These are phyloP conservation scores for Asterionellopsis glacialis DNA, from an alignment of 108 stramenopile species.

Conservation along the genomic window DNA sequence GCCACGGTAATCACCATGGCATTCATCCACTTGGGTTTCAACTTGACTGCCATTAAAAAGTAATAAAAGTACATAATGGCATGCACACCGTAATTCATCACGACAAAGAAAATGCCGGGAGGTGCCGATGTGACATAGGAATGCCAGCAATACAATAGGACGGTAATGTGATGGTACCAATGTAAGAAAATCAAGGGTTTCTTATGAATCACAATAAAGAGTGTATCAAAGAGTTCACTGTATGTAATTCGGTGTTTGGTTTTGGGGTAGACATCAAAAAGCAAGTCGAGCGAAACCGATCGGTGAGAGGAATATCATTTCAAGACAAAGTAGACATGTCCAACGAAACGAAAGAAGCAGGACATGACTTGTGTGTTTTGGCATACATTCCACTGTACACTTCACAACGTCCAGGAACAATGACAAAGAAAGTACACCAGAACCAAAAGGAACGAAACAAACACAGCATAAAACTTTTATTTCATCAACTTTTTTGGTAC, in stretches of 20 bases:
- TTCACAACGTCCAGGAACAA: neutral
- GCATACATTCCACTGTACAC: no score
- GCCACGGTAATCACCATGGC: constrained; percentile 82
- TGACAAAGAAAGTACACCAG: neutral
- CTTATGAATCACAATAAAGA: constrained; percentile 96
- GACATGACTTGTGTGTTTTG: no score
- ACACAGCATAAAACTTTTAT: no score
- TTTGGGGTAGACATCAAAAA: neutral
- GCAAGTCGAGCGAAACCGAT: no score
- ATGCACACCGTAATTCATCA: constrained; percentile 99
- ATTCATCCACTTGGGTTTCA: constrained; percentile 79
- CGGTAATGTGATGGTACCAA: constrained; percentile 99
- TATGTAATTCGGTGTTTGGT: no score
- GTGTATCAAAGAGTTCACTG: constrained; percentile 93
- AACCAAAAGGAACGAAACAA: neutral
- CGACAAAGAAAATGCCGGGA: constrained; percentile 93
- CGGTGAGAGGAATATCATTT: no score
- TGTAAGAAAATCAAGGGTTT: constrained; percentile 95
- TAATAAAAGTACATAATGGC: constrained; percentile 99
- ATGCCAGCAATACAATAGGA: constrained; percentile 96
- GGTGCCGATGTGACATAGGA: constrained; percentile 86
- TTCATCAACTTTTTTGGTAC: no score
- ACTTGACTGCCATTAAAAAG: constrained; percentile 87
- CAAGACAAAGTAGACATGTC: no score
- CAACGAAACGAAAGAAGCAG: neutral